phyloP scores from a whole-genome alignment of 1,284 basidiomycete species.

The Leccinum subfulvum region DNA sequence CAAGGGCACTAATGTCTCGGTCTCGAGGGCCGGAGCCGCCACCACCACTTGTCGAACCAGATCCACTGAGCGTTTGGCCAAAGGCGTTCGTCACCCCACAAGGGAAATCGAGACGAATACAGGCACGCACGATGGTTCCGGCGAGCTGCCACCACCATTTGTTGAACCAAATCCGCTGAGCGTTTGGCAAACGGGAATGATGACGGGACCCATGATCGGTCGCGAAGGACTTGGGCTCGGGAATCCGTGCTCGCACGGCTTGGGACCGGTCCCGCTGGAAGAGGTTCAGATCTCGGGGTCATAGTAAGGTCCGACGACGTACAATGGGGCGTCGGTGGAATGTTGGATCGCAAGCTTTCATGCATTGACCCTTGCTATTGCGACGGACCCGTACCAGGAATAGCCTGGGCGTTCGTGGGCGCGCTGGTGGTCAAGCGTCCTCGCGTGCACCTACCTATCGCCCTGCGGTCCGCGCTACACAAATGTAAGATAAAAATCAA shows the following conservation, averaged over 20 bases:
- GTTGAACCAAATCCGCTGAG: conserved; percentile 30
- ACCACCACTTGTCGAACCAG: too few species aligned
- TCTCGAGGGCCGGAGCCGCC: too few species aligned
- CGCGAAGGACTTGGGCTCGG: conserved; percentile 24
- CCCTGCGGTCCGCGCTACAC: conserved; percentile 74
- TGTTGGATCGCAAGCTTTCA: conserved; percentile 6
- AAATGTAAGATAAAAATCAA: conserved; percentile 1
- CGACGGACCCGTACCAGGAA: background rate
- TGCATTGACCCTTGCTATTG: conserved; percentile 1
- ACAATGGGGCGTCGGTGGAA: conserved; percentile 5
- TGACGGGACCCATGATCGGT: conserved; percentile 51
- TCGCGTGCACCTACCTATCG: conserved; percentile 41
- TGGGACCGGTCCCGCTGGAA: background rate
- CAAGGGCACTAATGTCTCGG: too few species aligned
- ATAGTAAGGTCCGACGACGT: conserved; percentile 8
- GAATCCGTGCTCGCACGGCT: background rate
- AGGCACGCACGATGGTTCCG: conserved; percentile 41
- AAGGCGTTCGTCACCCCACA: background rate
- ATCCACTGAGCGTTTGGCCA: conserved; percentile 21
- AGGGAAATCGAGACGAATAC: background rate
- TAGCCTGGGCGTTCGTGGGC: background rate
- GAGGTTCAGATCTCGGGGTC: conserved; percentile 6
- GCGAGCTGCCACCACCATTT: too few species aligned
- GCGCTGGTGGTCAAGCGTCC: background rate
- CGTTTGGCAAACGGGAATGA: conserved; percentile 53